Percentiles rank a stretch among this genome's conserved stretches.
Evolutionary conservation across 163 green algal genomes (phyloP).

Genomic region (Chlorella variabilis): DNA sequence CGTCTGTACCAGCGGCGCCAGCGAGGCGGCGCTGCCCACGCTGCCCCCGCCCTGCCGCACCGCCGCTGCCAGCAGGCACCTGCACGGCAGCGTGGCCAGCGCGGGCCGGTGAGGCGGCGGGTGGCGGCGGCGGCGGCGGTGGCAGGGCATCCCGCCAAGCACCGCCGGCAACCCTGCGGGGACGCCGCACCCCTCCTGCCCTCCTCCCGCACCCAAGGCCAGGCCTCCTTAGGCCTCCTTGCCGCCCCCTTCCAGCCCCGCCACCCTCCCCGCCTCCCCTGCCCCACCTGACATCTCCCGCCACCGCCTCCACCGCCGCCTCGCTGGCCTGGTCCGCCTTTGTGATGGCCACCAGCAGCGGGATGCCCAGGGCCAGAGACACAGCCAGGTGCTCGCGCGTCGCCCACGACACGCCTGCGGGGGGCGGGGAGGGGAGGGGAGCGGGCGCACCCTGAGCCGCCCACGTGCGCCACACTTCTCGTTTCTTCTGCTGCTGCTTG

Average conservation of each 20-base stretch:
- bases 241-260: no score
- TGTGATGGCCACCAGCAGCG: conserved; percentile 70
- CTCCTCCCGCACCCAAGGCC: no score
- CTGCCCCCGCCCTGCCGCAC: conserved; percentile 7
- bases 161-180: no score
- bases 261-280: no score
- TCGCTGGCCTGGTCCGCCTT: conserved; percentile 56
- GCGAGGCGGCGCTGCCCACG: background rate
- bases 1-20: conserved; percentile 49
- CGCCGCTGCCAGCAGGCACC: conserved; percentile 19
- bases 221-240: no score
- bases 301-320: conserved; percentile 17
- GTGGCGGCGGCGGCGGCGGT: no score
- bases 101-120: no score
- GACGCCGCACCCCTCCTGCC: no score
- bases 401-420: conserved; percentile 60
- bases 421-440: background rate
- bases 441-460: background rate
- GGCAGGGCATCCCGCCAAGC: no score
- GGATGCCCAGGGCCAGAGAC: conserved; percentile 78
- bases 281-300: conserved; percentile 19
- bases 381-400: conserved; percentile 81
- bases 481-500: background rate
- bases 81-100: no score
- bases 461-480: no score